Base-by-base conservation (phyloP, 169 alveolate species). In the Plasmodium reichenowi region DNA sequence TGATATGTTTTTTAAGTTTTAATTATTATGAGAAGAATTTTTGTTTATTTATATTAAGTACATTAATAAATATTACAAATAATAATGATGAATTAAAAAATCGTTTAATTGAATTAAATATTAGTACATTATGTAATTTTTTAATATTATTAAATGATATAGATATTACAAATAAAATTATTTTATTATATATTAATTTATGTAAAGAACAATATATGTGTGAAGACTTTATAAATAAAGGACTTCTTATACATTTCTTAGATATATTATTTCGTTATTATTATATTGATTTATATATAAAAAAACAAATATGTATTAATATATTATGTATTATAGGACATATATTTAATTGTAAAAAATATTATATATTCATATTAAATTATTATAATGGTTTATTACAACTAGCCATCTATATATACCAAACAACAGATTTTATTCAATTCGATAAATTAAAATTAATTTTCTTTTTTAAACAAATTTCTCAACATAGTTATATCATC, bases 291-390 rank as follows among this genome's bases (percentile, higher is more conserved):
- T 48, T 78, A 13, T 26, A 45, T 50, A 15, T 56, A 64, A 78
- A 66, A 70, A 78, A 78, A 22, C 78, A 78, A 32, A 78, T 78
- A 12, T 78, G 89, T 48, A 78, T 78, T 26, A 78, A 78, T 29
- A 78, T 78, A 54, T 70, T 78, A 20, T 78, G 89, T 45, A 58
- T 78, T 2, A 64, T 78, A 22, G 89, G 89, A 0, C 89, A 78
- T 13, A 45, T 78, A 12, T 52, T 68, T 64, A 78, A 78, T 78
- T 78, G 9, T 22, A 78, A 66, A 78, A 78, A 54, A 45, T 66
- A 78, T 78, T 52, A 29, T 13, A 29, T 50, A 2, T 78, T 78
- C 47, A 15, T 78, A 66, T 58, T 78, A 15, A 50, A 68, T 70
- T n/a, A 78, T 78, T 66, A 66, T 78, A 70, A n/a, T 5, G 89